Evolutionary conservation across 139 green algal genomes (phyloP).

Genomic region (Picocystis salinarum): DNA sequence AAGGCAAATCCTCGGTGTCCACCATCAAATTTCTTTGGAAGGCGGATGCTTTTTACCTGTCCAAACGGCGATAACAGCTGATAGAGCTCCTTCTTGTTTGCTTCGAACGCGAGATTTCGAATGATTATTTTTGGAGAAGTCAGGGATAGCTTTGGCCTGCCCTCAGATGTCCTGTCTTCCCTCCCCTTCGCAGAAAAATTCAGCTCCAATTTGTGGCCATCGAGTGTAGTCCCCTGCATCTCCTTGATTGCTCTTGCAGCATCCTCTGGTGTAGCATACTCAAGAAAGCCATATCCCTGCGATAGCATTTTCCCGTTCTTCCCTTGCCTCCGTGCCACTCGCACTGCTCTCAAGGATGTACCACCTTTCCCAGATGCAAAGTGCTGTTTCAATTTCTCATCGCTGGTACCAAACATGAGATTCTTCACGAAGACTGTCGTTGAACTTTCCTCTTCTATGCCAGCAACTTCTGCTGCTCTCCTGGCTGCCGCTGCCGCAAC

Average conservation of each 20-base stretch:
- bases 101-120: conserved; percentile 96
- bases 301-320: conserved; percentile 35
- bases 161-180: not conserved
- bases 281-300: conserved; percentile 77
- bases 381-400: conserved; percentile 39
- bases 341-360: conserved; percentile 1
- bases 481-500: not conserved
- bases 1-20: conserved; percentile 47
- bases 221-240: conserved; percentile 58
- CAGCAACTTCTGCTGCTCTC: conserved; percentile 5
- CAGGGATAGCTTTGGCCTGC: not conserved
- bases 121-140: conserved; percentile 68
- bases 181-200: conserved; percentile 21
- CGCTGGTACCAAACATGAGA: conserved; percentile 65
- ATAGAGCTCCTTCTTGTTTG: conserved; percentile 73
- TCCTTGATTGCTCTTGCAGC: conserved; percentile 41
- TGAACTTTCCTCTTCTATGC: not conserved
- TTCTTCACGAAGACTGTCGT: conserved; percentile 79
- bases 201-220: conserved; percentile 74
- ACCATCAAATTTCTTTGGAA: conserved; percentile 97
- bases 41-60: conserved; percentile 69
- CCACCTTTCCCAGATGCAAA: conserved; percentile 53
- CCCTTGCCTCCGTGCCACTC: conserved; percentile 28
- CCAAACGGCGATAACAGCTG: conserved; percentile 82
- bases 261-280: conserved; percentile 40